A percentile compares a stretch with the other conserved stretches of the same genome.
Evolutionary conservation across 305 asterid genomes (phyloP).

Genomic region (Lippia alba): DNA sequence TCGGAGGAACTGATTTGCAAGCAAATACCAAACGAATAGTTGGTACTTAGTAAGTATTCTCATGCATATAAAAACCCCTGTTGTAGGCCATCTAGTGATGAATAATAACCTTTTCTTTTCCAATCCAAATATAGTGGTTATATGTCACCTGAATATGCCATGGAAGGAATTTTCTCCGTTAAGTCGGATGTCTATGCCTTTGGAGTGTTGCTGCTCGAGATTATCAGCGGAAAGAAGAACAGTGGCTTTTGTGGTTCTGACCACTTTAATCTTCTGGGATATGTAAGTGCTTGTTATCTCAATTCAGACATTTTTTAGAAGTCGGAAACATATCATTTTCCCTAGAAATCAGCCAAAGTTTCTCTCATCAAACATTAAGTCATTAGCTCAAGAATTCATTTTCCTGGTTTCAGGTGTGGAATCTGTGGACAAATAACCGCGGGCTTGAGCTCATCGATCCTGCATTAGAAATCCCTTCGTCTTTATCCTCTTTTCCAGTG

Average conservation of each 20-base stretch:
- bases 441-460: conserved; percentile 18
- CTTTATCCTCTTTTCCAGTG: background rate
- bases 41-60: conserved; percentile 9
- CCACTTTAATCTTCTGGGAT: conserved; percentile 7
- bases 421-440: conserved; percentile 9
- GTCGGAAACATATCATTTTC: too few species aligned
- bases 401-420: conserved; percentile 20
- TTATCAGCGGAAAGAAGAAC: conserved; percentile 13
- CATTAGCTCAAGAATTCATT: background rate
- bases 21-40: conserved; percentile 22
- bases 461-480: background rate
- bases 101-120: background rate
- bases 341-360: background rate
- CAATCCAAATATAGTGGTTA: background rate
- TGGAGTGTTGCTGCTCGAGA: conserved; percentile 28
- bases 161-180: background rate
- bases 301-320: background rate
- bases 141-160: conserved; percentile 13
- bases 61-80: background rate
- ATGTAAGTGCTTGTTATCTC: background rate
- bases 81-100: background rate
- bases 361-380: background rate
- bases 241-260: conserved; percentile 4
- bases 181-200: conserved; percentile 22
- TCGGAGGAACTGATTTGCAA: conserved; percentile 29